These are phyloP conservation scores for Diaporthe vaccinii DNA, from an alignment of 2,329 filamentous ascomycete genomes.

Conservation along the genomic window DNA sequence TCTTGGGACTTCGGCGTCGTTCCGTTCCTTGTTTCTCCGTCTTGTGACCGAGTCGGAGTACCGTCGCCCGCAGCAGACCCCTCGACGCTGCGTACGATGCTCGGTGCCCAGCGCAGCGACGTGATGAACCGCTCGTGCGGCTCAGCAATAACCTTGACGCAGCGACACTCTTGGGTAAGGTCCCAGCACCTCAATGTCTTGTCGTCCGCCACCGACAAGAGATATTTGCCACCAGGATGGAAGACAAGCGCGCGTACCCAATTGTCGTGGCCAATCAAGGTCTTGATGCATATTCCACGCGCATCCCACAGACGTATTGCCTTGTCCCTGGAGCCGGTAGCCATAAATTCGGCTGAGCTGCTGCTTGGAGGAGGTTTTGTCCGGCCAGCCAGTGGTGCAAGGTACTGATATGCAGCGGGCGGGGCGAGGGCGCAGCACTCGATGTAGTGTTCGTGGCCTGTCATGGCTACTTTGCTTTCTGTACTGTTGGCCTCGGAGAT, in stretches of 20 bases:
- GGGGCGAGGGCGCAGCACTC: constrained; percentile 92
- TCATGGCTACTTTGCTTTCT: constrained; percentile 82
- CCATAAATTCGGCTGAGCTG: constrained; percentile 87
- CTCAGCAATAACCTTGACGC: constrained; percentile 84
- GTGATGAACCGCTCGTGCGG: constrained; percentile 88
- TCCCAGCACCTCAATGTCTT: constrained; percentile 96
- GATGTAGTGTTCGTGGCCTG: constrained; percentile 88
- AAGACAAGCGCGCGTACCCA: constrained; percentile 91
- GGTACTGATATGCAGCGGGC: constrained; percentile 79
- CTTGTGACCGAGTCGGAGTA: constrained; percentile 36
- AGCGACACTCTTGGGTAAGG: constrained; percentile 87
- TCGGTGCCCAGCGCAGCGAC: constrained; percentile 89
- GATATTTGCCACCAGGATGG: constrained; percentile 91
- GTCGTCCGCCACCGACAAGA: constrained; percentile 88
- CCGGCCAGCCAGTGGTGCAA: constrained; percentile 82
- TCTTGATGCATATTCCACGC: constrained; percentile 86
- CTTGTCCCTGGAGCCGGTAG: constrained; percentile 91
- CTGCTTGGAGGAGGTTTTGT: constrained; percentile 83
- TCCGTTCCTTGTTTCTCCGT: constrained; percentile 54
- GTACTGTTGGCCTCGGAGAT: constrained; percentile 73
- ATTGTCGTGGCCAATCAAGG: constrained; percentile 89
- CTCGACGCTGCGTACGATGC: constrained; percentile 66
- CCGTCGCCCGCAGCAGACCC: constrained; percentile 57
- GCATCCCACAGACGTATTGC: constrained; percentile 91
- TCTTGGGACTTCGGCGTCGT: constrained; percentile 64